These are phyloP conservation scores for Daldinia loculata DNA, from an alignment of 495 filamentous ascomycete species.

Conservation along the genomic window DNA sequence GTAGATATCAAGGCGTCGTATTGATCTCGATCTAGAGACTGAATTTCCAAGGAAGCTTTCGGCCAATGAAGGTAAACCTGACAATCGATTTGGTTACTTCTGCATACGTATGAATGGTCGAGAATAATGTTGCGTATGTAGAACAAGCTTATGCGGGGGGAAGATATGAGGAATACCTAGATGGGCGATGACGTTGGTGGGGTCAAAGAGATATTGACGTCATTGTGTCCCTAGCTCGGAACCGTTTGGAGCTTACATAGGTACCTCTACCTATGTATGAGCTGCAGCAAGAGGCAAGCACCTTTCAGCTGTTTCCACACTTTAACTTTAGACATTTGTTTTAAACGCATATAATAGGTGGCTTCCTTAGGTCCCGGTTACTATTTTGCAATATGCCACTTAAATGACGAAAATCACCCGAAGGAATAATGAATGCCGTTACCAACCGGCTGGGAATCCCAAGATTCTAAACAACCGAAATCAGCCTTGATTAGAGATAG, in stretches of 20 bases:
- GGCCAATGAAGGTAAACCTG: neutral
- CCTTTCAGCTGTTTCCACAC: neutral
- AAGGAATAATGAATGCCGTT: neutral
- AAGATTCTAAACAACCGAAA: neutral
- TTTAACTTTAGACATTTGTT: neutral
- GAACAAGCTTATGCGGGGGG: conserved; percentile 13
- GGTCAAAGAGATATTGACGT: conserved; percentile 33
- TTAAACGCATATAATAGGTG: neutral
- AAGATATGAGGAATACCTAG: conserved; percentile 16
- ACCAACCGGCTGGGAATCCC: conserved; percentile 5
- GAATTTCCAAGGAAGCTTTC: conserved; percentile 2
- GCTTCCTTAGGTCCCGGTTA: neutral
- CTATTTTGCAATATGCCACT: neutral
- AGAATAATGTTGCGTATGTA: neutral
- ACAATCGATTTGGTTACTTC: conserved; percentile 4
- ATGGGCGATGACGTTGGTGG: conserved; percentile 40
- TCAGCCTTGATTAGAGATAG: no score
- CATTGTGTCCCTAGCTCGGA: conserved; percentile 18
- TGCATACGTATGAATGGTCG: conserved; percentile 15
- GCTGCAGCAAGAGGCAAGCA: neutral
- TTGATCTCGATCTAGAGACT: conserved; percentile 32
- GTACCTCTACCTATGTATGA: no score
- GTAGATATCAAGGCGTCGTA: conserved; percentile 1
- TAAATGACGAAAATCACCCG: conserved; percentile 15
- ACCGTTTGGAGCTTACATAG: conserved; percentile 10